Base-by-base conservation (phyloP, 371 early-diverging fungal genomes). In the Rhizopus stolonifer region DNA sequence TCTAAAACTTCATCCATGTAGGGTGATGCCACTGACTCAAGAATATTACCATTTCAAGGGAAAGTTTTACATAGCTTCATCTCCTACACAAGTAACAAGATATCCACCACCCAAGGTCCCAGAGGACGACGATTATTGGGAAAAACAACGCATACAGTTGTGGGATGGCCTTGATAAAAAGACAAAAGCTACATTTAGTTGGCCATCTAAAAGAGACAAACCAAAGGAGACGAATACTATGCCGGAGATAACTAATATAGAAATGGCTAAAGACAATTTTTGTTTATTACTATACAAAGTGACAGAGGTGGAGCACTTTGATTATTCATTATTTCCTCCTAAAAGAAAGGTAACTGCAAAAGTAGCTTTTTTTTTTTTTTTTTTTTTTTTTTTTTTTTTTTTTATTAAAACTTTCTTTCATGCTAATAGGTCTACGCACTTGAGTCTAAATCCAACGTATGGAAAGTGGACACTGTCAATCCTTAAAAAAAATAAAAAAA, bases 261-360 rank as follows among this genome's bases (percentile, higher is more conserved):
- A 86, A 55, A 70, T 80, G 49, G 89, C 91, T 0, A 62, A 85
- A 62, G 89, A 89, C 56, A 88, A 88, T 49, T 88, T 87, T 67
- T 86, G 87, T 58, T 54, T 91, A 32, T 52, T 91, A 47, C 70
- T 87, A 1, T 88, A 83, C 58, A 87, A 87, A 56, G 76, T 84
- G 0, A 67, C 65, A 40, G 79, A 76, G 46, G 87, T 91, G 2
- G 85, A 85, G 21, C 79, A 87, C 49, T 70, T 77, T 49, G 77
- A 85, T 25, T 72, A 81, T 45, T 61, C 65, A 3, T 50, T 49
- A 7, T 79, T 77, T 58, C 83, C 82, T 46, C 79, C 81, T 13
- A 69, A 69, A 54, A 60, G 83, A 66, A 67, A 61, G 22, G 83
- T 84, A 69, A 67, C 56, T 4, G 3, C 10, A 36, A 39, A 38